phyloP scores from a whole-genome alignment of 441 rosid genomes.

The Eruca vesicaria region DNA sequence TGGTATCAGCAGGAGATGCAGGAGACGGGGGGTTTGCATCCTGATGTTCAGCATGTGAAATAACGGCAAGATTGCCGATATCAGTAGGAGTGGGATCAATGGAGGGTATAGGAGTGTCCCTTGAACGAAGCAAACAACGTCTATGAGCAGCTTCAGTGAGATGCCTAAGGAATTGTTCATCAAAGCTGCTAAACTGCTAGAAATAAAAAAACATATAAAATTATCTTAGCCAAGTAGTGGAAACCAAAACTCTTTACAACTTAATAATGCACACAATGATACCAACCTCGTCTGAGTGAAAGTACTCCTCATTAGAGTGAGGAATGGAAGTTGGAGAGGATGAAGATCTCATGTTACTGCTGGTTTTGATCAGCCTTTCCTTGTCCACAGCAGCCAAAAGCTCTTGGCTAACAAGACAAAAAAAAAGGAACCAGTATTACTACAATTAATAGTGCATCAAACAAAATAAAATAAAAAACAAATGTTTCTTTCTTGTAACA shows the following conservation, averaged over 20 bases:
- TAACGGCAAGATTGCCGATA: slow-evolving; percentile 11
- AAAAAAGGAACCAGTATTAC: not conserved
- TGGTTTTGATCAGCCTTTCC: slow-evolving; percentile 58
- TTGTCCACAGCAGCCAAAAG: slow-evolving; percentile 66
- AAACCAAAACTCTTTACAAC: not conserved
- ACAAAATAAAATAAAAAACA: not conserved
- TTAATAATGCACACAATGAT: slow-evolving; percentile 1
- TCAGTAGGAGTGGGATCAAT: slow-evolving; percentile 32
- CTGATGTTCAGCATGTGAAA: slow-evolving; percentile 20
- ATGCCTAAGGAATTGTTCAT: slow-evolving; percentile 68
- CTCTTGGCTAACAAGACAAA: slow-evolving; percentile 59
- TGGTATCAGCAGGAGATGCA: slow-evolving; percentile 38
- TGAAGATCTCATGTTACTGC: slow-evolving; percentile 37
- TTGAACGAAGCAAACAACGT: slow-evolving; percentile 47
- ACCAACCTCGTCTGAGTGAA: slow-evolving; percentile 51
- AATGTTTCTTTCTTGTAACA: not conserved
- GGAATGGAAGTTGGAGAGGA: slow-evolving; percentile 28
- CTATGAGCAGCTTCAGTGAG: slow-evolving; percentile 58
- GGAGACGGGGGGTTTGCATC: slow-evolving; percentile 34
- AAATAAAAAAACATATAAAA: not conserved
- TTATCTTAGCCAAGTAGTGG: not conserved
- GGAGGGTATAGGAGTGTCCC: slow-evolving; percentile 57
- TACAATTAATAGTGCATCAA: not conserved
- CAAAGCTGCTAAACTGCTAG: slow-evolving; percentile 40
- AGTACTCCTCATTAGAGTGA: slow-evolving; percentile 41